These are phyloP conservation scores for Cladosporium oxysporum DNA, from an alignment of 2,329 filamentous ascomycete genomes.

Conservation along the genomic window DNA sequence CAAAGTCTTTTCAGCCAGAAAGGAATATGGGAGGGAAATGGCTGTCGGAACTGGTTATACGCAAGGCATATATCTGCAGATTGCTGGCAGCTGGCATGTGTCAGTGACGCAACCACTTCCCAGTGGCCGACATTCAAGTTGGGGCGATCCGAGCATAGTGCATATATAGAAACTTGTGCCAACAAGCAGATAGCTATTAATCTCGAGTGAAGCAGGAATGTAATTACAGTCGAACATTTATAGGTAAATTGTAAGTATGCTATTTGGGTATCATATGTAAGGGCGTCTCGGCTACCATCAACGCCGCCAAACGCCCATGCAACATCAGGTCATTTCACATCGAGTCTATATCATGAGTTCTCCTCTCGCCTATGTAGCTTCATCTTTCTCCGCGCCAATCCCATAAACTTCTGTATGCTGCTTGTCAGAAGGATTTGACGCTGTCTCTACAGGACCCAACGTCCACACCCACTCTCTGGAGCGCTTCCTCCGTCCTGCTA, in stretches of 20 bases:
- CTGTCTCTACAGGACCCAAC: constrained; percentile 43
- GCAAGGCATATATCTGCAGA: background rate
- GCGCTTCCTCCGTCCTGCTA: constrained; percentile 55
- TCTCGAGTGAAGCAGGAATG: background rate
- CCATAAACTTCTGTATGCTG: background rate
- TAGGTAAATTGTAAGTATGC: background rate
- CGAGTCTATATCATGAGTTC: background rate
- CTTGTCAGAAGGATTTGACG: background rate
- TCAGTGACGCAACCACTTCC: constrained; percentile 10
- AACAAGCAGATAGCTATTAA: background rate
- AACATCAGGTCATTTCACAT: constrained; percentile 12
- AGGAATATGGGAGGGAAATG: background rate
- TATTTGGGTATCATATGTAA: constrained; percentile 12
- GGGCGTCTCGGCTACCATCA: background rate
- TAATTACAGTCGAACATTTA: background rate
- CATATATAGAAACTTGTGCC: background rate
- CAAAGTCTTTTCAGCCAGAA: background rate
- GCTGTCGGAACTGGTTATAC: background rate
- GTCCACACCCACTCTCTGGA: constrained; percentile 61
- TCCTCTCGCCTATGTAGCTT: background rate
- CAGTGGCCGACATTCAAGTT: background rate
- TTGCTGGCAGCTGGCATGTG: background rate
- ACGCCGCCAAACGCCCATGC: background rate
- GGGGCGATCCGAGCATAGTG: background rate
- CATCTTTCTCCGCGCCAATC: constrained; percentile 5